These are phyloP conservation scores for Annulohypoxylon stygium DNA, from an alignment of 495 filamentous ascomycete species.

Conservation along the genomic window DNA sequence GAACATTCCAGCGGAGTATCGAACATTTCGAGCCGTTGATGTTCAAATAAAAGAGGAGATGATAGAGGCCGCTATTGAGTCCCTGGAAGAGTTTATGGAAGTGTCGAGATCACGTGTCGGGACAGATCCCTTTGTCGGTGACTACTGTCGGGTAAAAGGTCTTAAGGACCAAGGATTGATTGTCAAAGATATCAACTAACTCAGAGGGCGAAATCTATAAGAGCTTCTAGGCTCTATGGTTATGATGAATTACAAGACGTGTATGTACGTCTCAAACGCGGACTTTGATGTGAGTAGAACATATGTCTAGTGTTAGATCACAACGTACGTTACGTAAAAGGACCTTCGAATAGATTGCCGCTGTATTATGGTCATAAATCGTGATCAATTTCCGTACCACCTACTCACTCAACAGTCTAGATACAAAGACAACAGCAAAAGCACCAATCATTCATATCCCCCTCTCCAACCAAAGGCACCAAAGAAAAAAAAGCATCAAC, in stretches of 20 bases:
- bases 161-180: constrained; percentile 3
- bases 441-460: constrained; percentile 26
- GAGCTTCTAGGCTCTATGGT: no score
- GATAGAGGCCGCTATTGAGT: constrained; percentile 36
- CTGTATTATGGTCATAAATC: constrained; percentile 47
- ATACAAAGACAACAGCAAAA: constrained; percentile 28
- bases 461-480: constrained; percentile 12
- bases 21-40: constrained; percentile 32
- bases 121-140: constrained; percentile 15
- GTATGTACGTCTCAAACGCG: no score
- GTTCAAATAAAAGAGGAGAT: constrained; percentile 33
- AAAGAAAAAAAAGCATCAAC: constrained; percentile 6
- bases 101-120: constrained; percentile 29
- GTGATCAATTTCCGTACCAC: constrained; percentile 44
- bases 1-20: constrained; percentile 30
- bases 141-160: constrained; percentile 1
- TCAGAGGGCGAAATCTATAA: no score
- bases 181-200: not conserved
- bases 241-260: no score
- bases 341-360: no score
- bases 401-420: constrained; percentile 41
- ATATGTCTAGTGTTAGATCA: no score
- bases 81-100: constrained; percentile 35
- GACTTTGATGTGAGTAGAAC: no score
- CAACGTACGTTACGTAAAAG: no score